Percentiles rank a stretch among this genome's conserved stretches.
Evolutionary conservation across 495 filamentous ascomycete genomes (phyloP).

Genomic region (Penicillium daleae): DNA sequence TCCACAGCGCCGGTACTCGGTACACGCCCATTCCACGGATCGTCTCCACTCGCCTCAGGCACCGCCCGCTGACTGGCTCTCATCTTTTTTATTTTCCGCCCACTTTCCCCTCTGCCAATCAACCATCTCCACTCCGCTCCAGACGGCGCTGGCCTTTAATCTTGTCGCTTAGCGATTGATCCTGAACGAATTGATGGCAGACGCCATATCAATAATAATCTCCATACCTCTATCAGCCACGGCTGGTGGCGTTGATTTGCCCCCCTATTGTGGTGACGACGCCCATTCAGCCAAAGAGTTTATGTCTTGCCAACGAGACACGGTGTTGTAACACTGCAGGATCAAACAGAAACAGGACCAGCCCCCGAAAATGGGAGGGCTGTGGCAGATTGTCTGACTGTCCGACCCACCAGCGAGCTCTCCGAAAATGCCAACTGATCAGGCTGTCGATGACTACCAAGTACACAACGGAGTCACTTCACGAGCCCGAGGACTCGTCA

Average conservation of each 20-base stretch:
- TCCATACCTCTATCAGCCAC: neutral
- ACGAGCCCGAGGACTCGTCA: no score
- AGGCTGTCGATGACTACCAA: neutral
- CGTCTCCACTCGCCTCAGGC: conserved; percentile 19
- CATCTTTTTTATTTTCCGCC: neutral
- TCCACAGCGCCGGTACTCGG: no score
- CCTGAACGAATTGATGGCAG: neutral
- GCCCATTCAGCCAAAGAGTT: neutral
- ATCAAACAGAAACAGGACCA: conserved; percentile 2
- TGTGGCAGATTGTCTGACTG: neutral
- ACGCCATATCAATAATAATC: neutral
- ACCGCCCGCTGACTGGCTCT: conserved; percentile 10
- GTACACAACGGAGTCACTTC: neutral
- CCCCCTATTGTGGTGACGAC: neutral
- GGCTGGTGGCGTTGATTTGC: neutral
- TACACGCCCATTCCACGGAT: neutral
- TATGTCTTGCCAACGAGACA: neutral
- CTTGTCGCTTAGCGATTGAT: neutral
- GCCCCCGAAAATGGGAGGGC: neutral
- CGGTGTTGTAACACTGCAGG: conserved; percentile 6
- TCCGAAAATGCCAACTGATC: neutral
- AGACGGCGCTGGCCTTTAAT: conserved; percentile 7
- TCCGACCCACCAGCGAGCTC: neutral
- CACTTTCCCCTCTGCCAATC: neutral
- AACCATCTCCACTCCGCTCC: neutral